Percentiles rank a stretch among this genome's conserved stretches.
These are phyloP conservation scores for Talaromyces sp. DNA, from an alignment of 2,329 filamentous ascomycete genomes.

Conservation along the genomic window DNA sequence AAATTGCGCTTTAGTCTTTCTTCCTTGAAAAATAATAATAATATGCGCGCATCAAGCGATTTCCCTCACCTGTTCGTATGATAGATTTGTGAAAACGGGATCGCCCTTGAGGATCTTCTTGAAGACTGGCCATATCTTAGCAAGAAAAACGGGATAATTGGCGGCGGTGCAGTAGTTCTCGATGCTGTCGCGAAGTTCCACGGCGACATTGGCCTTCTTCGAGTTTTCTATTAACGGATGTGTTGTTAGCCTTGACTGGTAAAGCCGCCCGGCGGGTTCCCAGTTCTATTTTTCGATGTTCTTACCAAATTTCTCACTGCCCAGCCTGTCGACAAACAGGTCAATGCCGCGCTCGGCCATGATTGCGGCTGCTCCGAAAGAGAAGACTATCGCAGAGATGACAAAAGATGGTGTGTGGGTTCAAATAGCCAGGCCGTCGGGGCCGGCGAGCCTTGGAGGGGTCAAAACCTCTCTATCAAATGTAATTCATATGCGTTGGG, in stretches of 20 bases:
- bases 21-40: not conserved
- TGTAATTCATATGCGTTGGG: conserved; percentile 26
- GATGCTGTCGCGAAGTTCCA: conserved; percentile 83
- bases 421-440: conserved; percentile 30
- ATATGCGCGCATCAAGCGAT: not conserved
- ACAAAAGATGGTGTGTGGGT: conserved; percentile 15
- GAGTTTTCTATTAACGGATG: conserved; percentile 61
- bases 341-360: conserved; percentile 46
- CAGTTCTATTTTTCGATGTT: too few species aligned
- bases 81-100: conserved; percentile 87
- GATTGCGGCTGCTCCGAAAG: conserved; percentile 17
- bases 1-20: conserved; percentile 4
- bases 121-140: conserved; percentile 85
- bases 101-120: conserved; percentile 77
- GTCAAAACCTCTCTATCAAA: conserved; percentile 22
- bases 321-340: conserved; percentile 46
- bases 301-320: conserved; percentile 45
- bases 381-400: conserved; percentile 15
- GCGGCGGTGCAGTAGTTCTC: conserved; percentile 75
- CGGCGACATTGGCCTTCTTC: conserved; percentile 74
- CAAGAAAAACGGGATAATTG: conserved; percentile 75
- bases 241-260: not conserved
- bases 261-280: too few species aligned
- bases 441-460: conserved; percentile 29
- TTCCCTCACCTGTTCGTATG: conserved; percentile 71